Percentiles rank a stretch among this genome's conserved stretches.
phyloP scores from a whole-genome alignment of 2,329 filamentous ascomycete genomes.

The Sporothrix euskadiensis region DNA sequence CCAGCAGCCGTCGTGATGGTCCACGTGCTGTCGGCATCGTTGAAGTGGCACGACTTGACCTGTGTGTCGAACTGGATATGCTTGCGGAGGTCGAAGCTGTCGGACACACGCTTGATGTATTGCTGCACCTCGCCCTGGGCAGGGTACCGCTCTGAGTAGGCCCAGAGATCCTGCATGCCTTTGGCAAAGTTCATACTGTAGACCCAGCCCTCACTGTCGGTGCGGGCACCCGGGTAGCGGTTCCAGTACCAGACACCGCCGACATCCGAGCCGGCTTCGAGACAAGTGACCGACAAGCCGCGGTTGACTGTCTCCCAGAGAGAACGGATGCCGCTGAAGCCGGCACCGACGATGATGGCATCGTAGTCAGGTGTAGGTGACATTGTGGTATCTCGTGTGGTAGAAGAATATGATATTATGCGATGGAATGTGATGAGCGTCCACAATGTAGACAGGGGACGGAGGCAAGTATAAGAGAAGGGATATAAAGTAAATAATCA shows the following conservation, averaged over 20 bases:
- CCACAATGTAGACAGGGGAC: neutral
- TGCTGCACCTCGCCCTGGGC: constrained; percentile 26
- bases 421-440: neutral
- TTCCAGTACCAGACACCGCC: constrained; percentile 83
- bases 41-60: constrained; percentile 52
- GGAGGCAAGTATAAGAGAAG: neutral
- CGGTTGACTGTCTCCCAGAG: constrained; percentile 64
- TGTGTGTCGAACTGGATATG: constrained; percentile 55
- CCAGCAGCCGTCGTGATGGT: constrained; percentile 40
- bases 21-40: constrained; percentile 55
- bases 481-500: neutral
- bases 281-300: constrained; percentile 58
- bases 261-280: constrained; percentile 65
- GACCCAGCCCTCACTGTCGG: constrained; percentile 71
- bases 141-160: constrained; percentile 42
- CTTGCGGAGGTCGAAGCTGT: constrained; percentile 45
- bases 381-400: neutral
- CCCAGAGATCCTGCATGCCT: constrained; percentile 53
- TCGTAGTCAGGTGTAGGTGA: constrained; percentile 41
- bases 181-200: constrained; percentile 54
- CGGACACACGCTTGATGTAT: constrained; percentile 23
- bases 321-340: constrained; percentile 72
- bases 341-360: constrained; percentile 67
- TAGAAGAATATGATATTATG: neutral
- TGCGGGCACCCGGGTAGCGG: constrained; percentile 71